Evolutionary conservation across 179 eudicot genomes (phyloP).

Genomic region (Beta corolliflora): DNA sequence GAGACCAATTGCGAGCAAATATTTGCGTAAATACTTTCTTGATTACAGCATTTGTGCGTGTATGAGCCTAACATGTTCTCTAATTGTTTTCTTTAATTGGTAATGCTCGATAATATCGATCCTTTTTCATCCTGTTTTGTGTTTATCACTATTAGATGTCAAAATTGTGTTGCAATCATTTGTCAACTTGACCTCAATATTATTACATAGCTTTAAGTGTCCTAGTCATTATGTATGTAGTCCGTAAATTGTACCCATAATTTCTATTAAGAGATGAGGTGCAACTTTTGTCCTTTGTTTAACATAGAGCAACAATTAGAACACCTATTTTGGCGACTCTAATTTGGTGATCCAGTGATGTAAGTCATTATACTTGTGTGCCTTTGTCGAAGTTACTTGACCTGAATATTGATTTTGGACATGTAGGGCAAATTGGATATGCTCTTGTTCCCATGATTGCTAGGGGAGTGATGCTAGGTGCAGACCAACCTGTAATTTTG

Average conservation of each 20-base stretch:
- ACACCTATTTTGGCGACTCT: too few relatives aligned
- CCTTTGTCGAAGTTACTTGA: conserved; percentile 1
- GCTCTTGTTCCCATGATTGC: conserved; percentile 97
- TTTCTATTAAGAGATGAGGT: not conserved
- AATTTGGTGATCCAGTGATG: not conserved
- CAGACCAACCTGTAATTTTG: conserved; percentile 86
- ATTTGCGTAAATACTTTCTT: conserved; percentile 26
- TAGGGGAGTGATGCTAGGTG: conserved; percentile 85
- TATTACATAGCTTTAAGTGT: not conserved
- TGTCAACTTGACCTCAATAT: not conserved
- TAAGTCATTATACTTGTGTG: not conserved
- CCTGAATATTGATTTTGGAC: conserved; percentile 13
- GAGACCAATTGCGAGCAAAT: conserved; percentile 28
- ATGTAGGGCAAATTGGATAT: conserved; percentile 92
- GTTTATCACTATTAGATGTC: not conserved
- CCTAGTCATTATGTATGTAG: not conserved
- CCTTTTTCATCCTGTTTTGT: not conserved
- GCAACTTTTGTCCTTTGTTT: not conserved
- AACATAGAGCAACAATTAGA: not conserved
- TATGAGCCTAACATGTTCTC: conserved; percentile 32
- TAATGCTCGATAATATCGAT: not conserved
- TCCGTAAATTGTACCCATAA: not conserved
- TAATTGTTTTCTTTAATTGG: not conserved
- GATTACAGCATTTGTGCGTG: conserved; percentile 42
- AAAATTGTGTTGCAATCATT: too few relatives aligned